Percentiles rank a stretch among this genome's conserved stretches.
These are phyloP conservation scores for Panus rudis DNA, from an alignment of 768 basidiomycete species.

Conservation along the genomic window DNA sequence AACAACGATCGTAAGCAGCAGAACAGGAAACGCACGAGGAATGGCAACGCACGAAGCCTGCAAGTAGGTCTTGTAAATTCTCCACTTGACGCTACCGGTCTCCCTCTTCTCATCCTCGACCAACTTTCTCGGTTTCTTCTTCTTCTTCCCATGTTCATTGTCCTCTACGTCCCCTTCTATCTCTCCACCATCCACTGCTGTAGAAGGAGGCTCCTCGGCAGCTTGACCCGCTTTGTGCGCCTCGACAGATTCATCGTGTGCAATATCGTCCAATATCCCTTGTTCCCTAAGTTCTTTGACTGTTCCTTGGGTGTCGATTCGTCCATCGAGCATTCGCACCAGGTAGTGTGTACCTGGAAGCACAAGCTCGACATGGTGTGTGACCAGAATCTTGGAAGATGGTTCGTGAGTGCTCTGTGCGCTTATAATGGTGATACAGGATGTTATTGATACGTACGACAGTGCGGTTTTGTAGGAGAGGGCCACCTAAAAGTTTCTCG, in stretches of 20 bases:
- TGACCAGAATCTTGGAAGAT: conserved; percentile 53
- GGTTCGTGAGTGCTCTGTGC: not conserved
- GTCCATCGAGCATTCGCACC: conserved; percentile 74
- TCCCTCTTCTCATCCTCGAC: conserved; percentile 80
- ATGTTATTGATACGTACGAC: conserved; percentile 36
- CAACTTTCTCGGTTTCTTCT: conserved; percentile 65
- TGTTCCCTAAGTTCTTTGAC: conserved; percentile 54
- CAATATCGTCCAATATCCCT: conserved; percentile 57
- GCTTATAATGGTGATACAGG: not conserved
- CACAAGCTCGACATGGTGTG: conserved; percentile 80
- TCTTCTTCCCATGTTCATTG: conserved; percentile 23
- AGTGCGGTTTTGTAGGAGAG: conserved; percentile 59
- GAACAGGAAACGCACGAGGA: not conserved
- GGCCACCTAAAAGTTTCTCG: conserved; percentile 59
- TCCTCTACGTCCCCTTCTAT: conserved; percentile 18
- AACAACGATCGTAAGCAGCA: not conserved
- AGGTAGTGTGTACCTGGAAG: conserved; percentile 68
- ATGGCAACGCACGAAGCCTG: conserved; percentile 54
- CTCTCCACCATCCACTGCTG: conserved; percentile 24
- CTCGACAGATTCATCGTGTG: conserved; percentile 43
- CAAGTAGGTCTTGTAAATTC: conserved; percentile 54
- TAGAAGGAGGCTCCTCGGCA: conserved; percentile 11
- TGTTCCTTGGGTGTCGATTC: conserved; percentile 69
- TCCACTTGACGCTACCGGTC: conserved; percentile 77
- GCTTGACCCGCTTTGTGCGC: conserved; percentile 37